Evolutionary conservation across 2,329 filamentous ascomycete species (phyloP), one percentile per base, ranked within the genome.

Genomic region (Colletotrichum echinochloae): DNA sequence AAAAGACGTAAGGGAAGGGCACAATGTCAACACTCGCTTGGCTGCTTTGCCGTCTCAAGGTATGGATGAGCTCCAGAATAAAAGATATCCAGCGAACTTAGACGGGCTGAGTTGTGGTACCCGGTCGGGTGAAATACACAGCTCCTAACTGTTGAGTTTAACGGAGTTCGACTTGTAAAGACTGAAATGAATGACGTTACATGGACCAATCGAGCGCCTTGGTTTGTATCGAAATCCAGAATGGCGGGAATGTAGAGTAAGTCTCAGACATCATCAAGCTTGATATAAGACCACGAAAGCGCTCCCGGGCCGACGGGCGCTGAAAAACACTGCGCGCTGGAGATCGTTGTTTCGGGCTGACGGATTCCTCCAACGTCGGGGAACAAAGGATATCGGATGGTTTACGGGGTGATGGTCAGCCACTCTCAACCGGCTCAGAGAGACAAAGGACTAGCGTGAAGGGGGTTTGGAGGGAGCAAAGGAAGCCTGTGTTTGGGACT

Each of bases 371-470:
- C 39, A 26, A 41, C 56, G 46, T 41, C 5, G 26, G 60, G 18
- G 52, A 63, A 70, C 64, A 66, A 70, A 70, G 67, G 26, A 63
- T 16, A 49, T 9, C 66, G 16, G 23, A 26, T 12, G 41, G 44
- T 62, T 62, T 57, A 62, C 48, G 51, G 23, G 61, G 66, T 37
- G 37, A 48, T 66, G 54, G 12, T 48, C 18, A 26, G 39, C 61
- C n/a, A 54, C 48, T 6, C 16, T 14, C 35, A 18, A 54, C 48
- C 35, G 30, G 37, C 23, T 23, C 39, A 35, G 20, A 35, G 39
- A 39, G 56, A 70, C 66, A 66, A 70, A 70, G 66, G 35, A 66
- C 20, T 7, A 23, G 66, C 37, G 39, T 23, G 55, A 26, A 41
- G 26, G 4, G 28, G 28, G 28, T 4, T 16, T 46, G 37, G 16